Evolutionary conservation across 2,329 filamentous ascomycete species (phyloP).

Genomic region (Cladosporium sp.): DNA sequence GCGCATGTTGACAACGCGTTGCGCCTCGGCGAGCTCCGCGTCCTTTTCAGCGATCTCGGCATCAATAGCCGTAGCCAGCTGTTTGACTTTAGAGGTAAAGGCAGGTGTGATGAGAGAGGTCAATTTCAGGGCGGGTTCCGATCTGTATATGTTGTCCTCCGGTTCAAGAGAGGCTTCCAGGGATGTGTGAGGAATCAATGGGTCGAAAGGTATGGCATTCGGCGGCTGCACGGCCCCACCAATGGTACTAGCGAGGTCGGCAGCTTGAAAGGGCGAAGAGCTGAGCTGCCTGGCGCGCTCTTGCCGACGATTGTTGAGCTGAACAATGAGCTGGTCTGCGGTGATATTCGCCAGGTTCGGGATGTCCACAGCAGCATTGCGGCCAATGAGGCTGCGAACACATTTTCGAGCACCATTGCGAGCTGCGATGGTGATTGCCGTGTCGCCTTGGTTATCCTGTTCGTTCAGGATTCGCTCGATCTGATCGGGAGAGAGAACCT

Average conservation of each 20-base stretch:
- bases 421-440: constrained; percentile 79
- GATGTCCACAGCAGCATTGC: constrained; percentile 77
- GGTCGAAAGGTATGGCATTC: constrained; percentile 22
- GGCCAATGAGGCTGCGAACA: constrained; percentile 59
- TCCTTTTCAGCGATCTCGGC: constrained; percentile 70
- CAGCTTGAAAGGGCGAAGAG: constrained; percentile 53
- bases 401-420: constrained; percentile 79
- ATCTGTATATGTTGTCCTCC: constrained; percentile 33
- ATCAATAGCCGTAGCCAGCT: constrained; percentile 53
- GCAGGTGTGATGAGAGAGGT: constrained; percentile 56
- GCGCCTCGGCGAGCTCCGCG: constrained; percentile 40
- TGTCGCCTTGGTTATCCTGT: constrained; percentile 83
- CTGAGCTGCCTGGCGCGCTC: constrained; percentile 62
- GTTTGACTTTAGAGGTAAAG: constrained; percentile 41
- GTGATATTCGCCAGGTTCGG: constrained; percentile 75
- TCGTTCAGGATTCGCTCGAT: constrained; percentile 74
- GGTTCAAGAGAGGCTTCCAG: constrained; percentile 20
- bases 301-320: constrained; percentile 61
- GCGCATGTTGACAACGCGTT: constrained; percentile 50
- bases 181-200: constrained; percentile 18
- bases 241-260: not conserved
- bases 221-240: constrained; percentile 23
- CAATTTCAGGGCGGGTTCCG: constrained; percentile 51
- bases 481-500: constrained; percentile 67
- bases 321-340: constrained; percentile 75